Evolutionary conservation across 371 early-diverging fungal genomes (phyloP).

Genomic region (Coemansia linderi): DNA sequence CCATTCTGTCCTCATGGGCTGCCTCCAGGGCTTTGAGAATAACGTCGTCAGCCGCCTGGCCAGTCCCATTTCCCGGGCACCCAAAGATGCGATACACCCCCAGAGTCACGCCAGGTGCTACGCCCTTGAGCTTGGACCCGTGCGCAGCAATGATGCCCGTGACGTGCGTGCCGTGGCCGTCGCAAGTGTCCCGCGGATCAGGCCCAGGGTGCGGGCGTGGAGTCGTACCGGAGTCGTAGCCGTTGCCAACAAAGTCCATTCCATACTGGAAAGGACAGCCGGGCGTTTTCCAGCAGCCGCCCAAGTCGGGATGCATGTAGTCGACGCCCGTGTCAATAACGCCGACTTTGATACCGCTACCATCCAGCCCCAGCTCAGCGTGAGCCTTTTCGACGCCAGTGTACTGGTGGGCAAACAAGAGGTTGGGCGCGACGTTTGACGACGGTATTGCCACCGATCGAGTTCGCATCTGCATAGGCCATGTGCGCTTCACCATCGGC

Average conservation of each 20-base stretch:
- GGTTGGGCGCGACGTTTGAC: slow-evolving; percentile 47
- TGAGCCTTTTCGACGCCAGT: slow-evolving; percentile 65
- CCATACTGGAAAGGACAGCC: slow-evolving; percentile 59
- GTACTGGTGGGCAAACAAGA: slow-evolving; percentile 58
- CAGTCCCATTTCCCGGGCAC: slow-evolving; percentile 59
- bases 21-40: slow-evolving; percentile 67
- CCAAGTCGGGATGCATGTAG: slow-evolving; percentile 70
- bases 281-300: slow-evolving; percentile 58
- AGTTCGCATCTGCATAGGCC: slow-evolving; percentile 50
- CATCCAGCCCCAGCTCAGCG: slow-evolving; percentile 57
- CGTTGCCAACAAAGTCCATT: slow-evolving; percentile 64
- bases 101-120: slow-evolving; percentile 68
- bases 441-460: slow-evolving; percentile 45
- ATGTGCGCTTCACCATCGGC: slow-evolving; percentile 37
- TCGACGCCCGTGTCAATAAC: slow-evolving; percentile 69
- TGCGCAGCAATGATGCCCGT: slow-evolving; percentile 70
- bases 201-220: slow-evolving; percentile 50
- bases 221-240: slow-evolving; percentile 37
- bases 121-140: slow-evolving; percentile 62
- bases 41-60: slow-evolving; percentile 63
- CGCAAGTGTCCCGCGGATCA: slow-evolving; percentile 65
- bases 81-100: slow-evolving; percentile 74
- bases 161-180: slow-evolving; percentile 70
- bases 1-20: slow-evolving; percentile 69
- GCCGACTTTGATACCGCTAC: slow-evolving; percentile 72